Percentiles rank a stretch among this genome's conserved stretches.
phyloP scores from a whole-genome alignment of 805 yeast species.

The Pichia heedii region DNA sequence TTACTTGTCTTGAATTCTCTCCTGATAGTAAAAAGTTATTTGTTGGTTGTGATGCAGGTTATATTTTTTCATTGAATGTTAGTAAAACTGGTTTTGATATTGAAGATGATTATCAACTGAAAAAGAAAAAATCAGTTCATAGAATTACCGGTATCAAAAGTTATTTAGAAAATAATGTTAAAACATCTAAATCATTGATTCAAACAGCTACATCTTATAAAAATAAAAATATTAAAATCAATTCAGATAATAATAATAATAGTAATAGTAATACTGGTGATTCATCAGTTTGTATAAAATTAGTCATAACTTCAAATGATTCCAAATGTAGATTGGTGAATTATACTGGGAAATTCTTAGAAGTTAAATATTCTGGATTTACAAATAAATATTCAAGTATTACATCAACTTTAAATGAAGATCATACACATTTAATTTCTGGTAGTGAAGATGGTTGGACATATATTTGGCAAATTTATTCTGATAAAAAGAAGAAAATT shows the following conservation, averaged over 20 bases:
- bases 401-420: slow-evolving; percentile 54
- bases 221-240: too few species aligned
- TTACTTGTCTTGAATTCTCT: slow-evolving; percentile 68
- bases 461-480: slow-evolving; percentile 55
- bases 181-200: not conserved
- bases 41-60: slow-evolving; percentile 77
- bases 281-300: slow-evolving; percentile 10
- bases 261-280: not conserved
- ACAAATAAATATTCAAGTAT: slow-evolving; percentile 66
- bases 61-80: slow-evolving; percentile 49
- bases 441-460: slow-evolving; percentile 89
- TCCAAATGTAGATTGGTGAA: slow-evolving; percentile 66
- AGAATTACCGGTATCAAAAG: slow-evolving; percentile 72
- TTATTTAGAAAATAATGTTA: slow-evolving; percentile 22
- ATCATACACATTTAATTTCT: slow-evolving; percentile 48
- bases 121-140: slow-evolving; percentile 36
- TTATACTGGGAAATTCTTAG: slow-evolving; percentile 41
- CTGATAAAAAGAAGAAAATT: slow-evolving; percentile 10
- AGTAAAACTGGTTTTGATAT: slow-evolving; percentile 38
- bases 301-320: slow-evolving; percentile 72
- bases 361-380: slow-evolving; percentile 65
- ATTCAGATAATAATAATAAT: slow-evolving; percentile 8
- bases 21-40: slow-evolving; percentile 53
- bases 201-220: not conserved
- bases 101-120: slow-evolving; percentile 36